phyloP scores from a whole-genome alignment of 148 eudicot species.

The Rhododendron simsii region DNA sequence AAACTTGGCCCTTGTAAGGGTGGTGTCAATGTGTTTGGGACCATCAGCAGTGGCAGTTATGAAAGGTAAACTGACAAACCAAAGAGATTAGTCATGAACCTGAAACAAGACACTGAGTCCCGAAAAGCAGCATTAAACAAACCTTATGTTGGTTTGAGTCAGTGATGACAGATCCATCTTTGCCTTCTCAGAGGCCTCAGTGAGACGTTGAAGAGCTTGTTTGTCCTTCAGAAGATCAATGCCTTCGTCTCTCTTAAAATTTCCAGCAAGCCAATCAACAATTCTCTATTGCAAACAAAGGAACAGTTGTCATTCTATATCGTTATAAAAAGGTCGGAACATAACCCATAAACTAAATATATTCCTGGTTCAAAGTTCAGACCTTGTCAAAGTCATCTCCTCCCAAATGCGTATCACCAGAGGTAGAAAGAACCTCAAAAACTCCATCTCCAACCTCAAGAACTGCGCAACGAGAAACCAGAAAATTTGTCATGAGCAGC shows the following conservation, averaged over 20 bases:
- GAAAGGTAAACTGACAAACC: slow-evolving; percentile 71
- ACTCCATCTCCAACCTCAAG: slow-evolving; percentile 99
- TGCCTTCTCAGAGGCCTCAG: slow-evolving; percentile 96
- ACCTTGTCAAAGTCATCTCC: slow-evolving; percentile 99
- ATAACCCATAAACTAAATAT: not conserved
- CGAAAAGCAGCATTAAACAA: not conserved
- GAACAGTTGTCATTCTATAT: not conserved
- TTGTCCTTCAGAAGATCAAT: slow-evolving; percentile 93
- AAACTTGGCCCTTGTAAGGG: slow-evolving; percentile 90
- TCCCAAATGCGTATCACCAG: slow-evolving; percentile 96
- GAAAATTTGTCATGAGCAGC: not conserved
- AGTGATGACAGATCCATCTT: slow-evolving; percentile 93
- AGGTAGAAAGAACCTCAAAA: slow-evolving; percentile 94
- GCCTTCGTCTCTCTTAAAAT: slow-evolving; percentile 84
- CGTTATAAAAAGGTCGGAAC: not conserved
- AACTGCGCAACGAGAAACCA: slow-evolving; percentile 32
- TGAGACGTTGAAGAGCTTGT: slow-evolving; percentile 93
- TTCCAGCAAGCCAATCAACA: slow-evolving; percentile 89
- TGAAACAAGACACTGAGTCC: not conserved
- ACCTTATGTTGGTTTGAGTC: slow-evolving; percentile 93
- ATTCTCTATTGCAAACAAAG: slow-evolving; percentile 47
- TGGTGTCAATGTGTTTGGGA: slow-evolving; percentile 92
- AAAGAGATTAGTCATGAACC: not conserved
- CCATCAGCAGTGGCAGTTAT: slow-evolving; percentile 97
- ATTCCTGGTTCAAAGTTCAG: not conserved